Conservation (phyloP, 441 rosid genomes). For the Pelargonium myrrhifolium region DNA sequence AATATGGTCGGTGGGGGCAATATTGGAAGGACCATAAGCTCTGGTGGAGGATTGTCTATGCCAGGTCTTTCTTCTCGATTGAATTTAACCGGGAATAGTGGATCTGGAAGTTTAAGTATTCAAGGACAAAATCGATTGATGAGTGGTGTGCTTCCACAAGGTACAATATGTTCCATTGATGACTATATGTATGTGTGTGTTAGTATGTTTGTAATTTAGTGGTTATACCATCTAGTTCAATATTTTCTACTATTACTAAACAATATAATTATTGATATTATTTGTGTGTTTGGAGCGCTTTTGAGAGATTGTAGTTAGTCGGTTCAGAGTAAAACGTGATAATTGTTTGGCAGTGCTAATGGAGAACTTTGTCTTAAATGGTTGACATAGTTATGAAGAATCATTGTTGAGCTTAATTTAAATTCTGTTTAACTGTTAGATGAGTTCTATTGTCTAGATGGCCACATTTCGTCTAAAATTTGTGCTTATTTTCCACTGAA, state of each 20-base stretch:
- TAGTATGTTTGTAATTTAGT: too few relatives aligned
- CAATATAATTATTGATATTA: background rate
- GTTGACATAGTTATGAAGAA: background rate
- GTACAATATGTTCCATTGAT: constrained; percentile 28
- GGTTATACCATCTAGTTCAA: background rate
- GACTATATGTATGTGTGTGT: background rate
- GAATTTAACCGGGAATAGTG: constrained; percentile 57
- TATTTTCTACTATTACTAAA: background rate
- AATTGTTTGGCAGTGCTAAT: background rate
- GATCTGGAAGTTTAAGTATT: constrained; percentile 68
- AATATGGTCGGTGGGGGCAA: constrained; percentile 89
- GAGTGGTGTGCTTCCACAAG: constrained; percentile 84
- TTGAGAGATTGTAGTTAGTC: background rate
- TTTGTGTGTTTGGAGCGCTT: background rate
- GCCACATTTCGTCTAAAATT: background rate
- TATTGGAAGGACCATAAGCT: constrained; percentile 69
- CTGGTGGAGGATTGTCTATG: constrained; percentile 74
- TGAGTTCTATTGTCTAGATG: background rate
- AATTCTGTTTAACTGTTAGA: background rate
- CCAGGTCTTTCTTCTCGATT: constrained; percentile 83
- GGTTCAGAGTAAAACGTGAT: background rate
- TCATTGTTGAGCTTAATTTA: background rate
- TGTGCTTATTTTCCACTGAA: constrained; percentile 1
- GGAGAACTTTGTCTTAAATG: background rate
- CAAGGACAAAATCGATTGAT: constrained; percentile 90